phyloP scores from a whole-genome alignment of 2,329 filamentous ascomycete genomes.

The Davidsoniella virescens region DNA sequence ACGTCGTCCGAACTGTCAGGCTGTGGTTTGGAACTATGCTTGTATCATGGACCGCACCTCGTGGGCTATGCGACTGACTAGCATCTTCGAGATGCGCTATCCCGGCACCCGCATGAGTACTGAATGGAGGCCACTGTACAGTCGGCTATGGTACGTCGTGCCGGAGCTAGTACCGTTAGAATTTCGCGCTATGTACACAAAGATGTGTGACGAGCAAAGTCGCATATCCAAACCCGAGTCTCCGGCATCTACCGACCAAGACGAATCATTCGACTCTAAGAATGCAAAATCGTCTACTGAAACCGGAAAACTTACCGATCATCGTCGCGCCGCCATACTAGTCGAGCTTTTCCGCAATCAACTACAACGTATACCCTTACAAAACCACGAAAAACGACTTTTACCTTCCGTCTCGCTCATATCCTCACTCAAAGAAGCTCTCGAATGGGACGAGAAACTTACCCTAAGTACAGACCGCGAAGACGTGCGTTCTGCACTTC shows the following conservation, averaged over 20 bases:
- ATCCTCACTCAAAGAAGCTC: constrained; percentile 2
- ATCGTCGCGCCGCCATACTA: background rate
- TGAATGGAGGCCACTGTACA: no score
- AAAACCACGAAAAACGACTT: background rate
- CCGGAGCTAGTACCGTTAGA: constrained; percentile 11
- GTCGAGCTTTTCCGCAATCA: constrained; percentile 2
- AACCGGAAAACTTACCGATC: no score
- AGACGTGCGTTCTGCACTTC: no score
- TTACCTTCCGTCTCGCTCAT: constrained; percentile 4
- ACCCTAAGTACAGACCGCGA: background rate
- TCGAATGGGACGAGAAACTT: constrained; percentile 5
- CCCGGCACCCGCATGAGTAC: constrained; percentile 4
- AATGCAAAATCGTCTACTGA: no score
- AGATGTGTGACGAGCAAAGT: no score
- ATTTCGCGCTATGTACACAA: background rate
- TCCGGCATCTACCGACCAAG: no score
- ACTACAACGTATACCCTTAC: background rate
- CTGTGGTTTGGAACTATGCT: constrained; percentile 22
- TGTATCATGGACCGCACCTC: constrained; percentile 16
- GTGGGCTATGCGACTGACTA: constrained; percentile 18
- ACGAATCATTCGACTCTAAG: no score
- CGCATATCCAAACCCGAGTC: no score
- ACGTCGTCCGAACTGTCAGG: constrained; percentile 17
- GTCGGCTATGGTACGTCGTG: constrained; percentile 3
- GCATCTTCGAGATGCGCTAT: constrained; percentile 9